Evolutionary conservation across 805 yeast genomes (phyloP).

Genomic region (Wickerhamiella spandovensis): DNA sequence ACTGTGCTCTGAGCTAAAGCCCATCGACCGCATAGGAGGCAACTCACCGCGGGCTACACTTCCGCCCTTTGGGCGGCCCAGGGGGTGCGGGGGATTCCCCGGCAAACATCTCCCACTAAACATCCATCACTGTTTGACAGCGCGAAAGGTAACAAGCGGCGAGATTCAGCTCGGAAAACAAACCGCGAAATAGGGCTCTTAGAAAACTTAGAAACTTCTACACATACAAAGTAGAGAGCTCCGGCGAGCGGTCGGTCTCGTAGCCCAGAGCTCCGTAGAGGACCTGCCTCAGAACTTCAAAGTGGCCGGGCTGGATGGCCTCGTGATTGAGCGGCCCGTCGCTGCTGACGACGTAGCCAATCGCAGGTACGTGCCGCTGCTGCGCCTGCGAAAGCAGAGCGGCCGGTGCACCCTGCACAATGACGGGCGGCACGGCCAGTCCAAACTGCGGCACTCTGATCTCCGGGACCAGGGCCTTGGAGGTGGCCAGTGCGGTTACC

Average conservation of each 20-base stretch:
- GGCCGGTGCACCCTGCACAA: conserved; percentile 23
- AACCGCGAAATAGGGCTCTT: too few relatives aligned
- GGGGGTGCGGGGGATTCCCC: too few relatives aligned
- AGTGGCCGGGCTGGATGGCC: conserved; percentile 11
- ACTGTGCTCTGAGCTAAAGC: too few relatives aligned
- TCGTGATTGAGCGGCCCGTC: conserved; percentile 26
- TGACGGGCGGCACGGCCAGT: conserved; percentile 20
- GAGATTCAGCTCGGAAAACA: background rate
- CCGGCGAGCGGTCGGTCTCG: background rate
- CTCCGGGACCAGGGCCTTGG: background rate
- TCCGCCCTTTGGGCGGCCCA: too few relatives aligned
- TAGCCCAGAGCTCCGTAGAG: conserved; percentile 5
- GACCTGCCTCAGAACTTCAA: conserved; percentile 4
- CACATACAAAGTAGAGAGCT: conserved; percentile 13
- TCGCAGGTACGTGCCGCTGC: conserved; percentile 12
- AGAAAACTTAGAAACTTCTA: too few relatives aligned
- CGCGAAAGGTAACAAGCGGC: too few relatives aligned
- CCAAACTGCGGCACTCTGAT: conserved; percentile 5
- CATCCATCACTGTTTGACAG: too few relatives aligned
- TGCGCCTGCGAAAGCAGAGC: conserved; percentile 20
- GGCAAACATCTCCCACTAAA: too few relatives aligned
- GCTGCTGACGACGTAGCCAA: conserved; percentile 19
- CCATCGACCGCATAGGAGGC: too few relatives aligned
- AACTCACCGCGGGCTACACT: too few relatives aligned
- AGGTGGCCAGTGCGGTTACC: conserved; percentile 2